A percentile compares a stretch with the other conserved stretches of the same genome.
Evolutionary conservation across 2,329 filamentous ascomycete species (phyloP).

Genomic region (Botrytis byssoidea): DNA sequence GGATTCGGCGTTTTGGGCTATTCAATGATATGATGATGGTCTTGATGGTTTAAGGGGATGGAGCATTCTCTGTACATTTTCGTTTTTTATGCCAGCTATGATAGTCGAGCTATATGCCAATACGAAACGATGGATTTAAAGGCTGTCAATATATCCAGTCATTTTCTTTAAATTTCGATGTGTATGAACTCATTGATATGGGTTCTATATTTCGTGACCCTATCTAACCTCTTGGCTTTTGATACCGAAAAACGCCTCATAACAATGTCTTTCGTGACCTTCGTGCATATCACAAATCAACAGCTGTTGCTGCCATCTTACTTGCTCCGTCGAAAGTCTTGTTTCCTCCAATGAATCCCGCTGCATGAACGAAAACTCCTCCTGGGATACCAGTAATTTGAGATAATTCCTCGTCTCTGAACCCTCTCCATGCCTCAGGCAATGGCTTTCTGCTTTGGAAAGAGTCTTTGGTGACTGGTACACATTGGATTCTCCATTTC

Average conservation of each 20-base stretch:
- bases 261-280: neutral
- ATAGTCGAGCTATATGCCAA: conserved; percentile 17
- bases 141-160: neutral
- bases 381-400: conserved; percentile 66
- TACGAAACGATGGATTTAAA: conserved; percentile 16
- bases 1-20: conserved; percentile 22
- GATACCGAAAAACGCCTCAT: conserved; percentile 12
- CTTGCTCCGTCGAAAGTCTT: conserved; percentile 85
- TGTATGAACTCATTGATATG: neutral
- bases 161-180: conserved; percentile 1
- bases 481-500: conserved; percentile 93
- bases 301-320: conserved; percentile 78
- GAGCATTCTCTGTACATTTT: conserved; percentile 23
- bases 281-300: conserved; percentile 43
- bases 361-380: conserved; percentile 89
- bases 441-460: conserved; percentile 91
- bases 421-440: conserved; percentile 87
- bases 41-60: conserved; percentile 18
- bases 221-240: conserved; percentile 12
- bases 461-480: conserved; percentile 79
- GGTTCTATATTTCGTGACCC: neutral
- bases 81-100: conserved; percentile 19
- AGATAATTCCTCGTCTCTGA: conserved; percentile 82
- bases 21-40: conserved; percentile 15
- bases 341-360: conserved; percentile 95